Evolutionary conservation across 2,329 filamentous ascomycete genomes (phyloP).

Genomic region (Exophiala bonariae): DNA sequence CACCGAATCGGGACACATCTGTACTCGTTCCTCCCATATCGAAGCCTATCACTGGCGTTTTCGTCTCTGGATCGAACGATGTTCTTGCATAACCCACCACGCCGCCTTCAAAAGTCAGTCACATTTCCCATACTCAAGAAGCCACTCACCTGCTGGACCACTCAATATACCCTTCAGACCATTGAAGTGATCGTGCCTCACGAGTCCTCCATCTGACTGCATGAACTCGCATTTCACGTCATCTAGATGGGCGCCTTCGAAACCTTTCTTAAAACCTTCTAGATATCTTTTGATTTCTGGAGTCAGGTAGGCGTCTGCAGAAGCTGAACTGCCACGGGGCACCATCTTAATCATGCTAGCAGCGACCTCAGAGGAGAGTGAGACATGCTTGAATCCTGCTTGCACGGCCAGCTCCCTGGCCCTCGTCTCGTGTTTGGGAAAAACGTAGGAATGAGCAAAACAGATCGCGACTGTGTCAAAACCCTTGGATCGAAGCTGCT

Average conservation of each 20-base stretch:
- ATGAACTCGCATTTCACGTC: conserved; percentile 84
- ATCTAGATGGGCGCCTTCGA: conserved; percentile 66
- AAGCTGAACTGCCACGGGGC: conserved; percentile 73
- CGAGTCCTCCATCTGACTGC: conserved; percentile 76
- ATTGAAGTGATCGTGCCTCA: conserved; percentile 56
- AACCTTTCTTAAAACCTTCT: conserved; percentile 29
- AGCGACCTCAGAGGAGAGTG: conserved; percentile 76
- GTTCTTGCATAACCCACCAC: conserved; percentile 59
- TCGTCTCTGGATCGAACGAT: conserved; percentile 74
- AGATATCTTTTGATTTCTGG: conserved; percentile 78
- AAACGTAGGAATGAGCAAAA: conserved; percentile 92
- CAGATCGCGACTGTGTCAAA: too few species aligned
- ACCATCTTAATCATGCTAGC: conserved; percentile 84
- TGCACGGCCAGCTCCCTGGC: conserved; percentile 74
- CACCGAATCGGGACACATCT: conserved; percentile 78
- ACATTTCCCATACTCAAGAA: too few species aligned
- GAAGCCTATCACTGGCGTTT: conserved; percentile 81
- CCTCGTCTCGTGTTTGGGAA: conserved; percentile 76
- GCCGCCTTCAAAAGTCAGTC: too few species aligned
- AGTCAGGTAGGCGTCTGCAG: conserved; percentile 76
- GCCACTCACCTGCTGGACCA: conserved; percentile 85
- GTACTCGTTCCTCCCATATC: conserved; percentile 88
- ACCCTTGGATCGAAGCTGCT: too few species aligned
- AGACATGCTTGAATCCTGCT: conserved; percentile 79
- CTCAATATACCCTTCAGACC: conserved; percentile 83